A percentile compares a stretch with the other conserved stretches of the same genome.
These are phyloP conservation scores for Eremochloa ophiuroides DNA, from an alignment of 176 grass and related monocot species.

Conservation along the genomic window DNA sequence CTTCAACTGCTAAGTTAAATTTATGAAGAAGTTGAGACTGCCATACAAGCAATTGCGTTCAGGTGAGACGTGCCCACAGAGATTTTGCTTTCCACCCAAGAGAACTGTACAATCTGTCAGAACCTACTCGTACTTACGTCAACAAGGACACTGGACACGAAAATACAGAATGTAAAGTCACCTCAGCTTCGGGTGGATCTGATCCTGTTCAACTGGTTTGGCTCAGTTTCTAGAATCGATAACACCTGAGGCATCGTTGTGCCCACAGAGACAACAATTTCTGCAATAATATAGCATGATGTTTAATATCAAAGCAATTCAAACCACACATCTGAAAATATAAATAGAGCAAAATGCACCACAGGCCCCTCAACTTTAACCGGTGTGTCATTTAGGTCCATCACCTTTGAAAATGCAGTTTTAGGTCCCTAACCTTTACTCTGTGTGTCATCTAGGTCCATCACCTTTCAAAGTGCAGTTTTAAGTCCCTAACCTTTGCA, in stretches of 20 bases:
- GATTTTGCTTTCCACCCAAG: not conserved
- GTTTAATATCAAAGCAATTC: not conserved
- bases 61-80: not conserved
- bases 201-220: slow-evolving; percentile 34
- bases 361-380: no score
- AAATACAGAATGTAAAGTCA: not conserved
- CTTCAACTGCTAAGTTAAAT: not conserved
- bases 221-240: slow-evolving; percentile 38
- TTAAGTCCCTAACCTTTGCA: no score
- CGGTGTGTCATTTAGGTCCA: no score
- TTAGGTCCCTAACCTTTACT: no score
- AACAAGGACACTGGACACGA: not conserved
- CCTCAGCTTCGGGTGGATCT: slow-evolving; percentile 49
- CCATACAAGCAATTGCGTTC: not conserved
- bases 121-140: slow-evolving; percentile 26
- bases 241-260: slow-evolving; percentile 61
- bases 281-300: slow-evolving; percentile 8
- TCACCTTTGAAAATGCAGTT: no score
- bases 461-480: no score
- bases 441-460: no score
- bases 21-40: not conserved
- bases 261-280: slow-evolving; percentile 65
- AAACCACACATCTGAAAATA: no score
- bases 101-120: slow-evolving; percentile 32
- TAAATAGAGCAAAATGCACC: no score